Evolutionary conservation across 1,284 basidiomycete genomes (phyloP), one percentile per base, ranked within the genome.

Genomic region (Apiotrichum gracile): DNA sequence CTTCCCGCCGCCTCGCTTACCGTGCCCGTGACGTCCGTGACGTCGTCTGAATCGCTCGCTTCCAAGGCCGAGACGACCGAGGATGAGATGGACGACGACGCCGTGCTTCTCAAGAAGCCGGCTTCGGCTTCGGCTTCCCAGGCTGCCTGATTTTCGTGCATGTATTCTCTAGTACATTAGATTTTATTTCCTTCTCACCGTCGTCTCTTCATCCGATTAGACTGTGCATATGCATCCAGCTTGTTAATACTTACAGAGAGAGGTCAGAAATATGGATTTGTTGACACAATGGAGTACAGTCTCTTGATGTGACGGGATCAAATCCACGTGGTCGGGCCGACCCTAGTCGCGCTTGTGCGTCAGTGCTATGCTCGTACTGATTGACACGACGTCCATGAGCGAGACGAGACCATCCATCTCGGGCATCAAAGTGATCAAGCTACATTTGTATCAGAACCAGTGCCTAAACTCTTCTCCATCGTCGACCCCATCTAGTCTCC

Each of bases 21-120:
- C 14, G 40, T 42, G n/a, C 19, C 38, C 25, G 24, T 8, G 1
- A 26, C 41, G 3, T 6, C 25, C 10, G 24, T 26, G 4, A 22
- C 40, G 10, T 43, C 48, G 22, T 16, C 40, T 8, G 48, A 49
- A n/a, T 42, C 48, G 9, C 48, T 49, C 13, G 29, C 21, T 13
- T 31, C 42, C 22, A 57, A 58, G 34, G n/a, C 35, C 14, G 65
- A 65, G 27, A 62, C 65, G 37, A 70, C 70, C 21, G 71, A 75
- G 55, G 74, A 75, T 52, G 72, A 72, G 65, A 72, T 74, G 67
- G 70, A 72, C 54, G 74, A 73, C 24, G 74, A 73, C 52, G 70
- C 70, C 17, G 74, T 76, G 1, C 52, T 76, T 38, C 59, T 76
- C 41, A 73, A 66, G 59, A 58, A 61, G 19, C 74, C 73, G 12